phyloP scores from a whole-genome alignment of 2,329 filamentous ascomycete species.

The Xylaria sp. region DNA sequence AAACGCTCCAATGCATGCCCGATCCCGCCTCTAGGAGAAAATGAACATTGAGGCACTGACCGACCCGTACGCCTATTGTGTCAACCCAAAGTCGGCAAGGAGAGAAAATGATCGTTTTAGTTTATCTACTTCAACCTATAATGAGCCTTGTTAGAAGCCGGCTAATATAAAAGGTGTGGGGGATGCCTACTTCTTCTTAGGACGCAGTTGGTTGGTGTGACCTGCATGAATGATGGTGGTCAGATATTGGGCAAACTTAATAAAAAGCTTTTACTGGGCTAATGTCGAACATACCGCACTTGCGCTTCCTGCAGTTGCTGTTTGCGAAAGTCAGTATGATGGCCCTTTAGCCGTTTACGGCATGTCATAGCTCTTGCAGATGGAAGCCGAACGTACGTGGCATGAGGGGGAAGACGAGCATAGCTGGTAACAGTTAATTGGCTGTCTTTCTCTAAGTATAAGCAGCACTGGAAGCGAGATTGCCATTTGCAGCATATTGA shows the following conservation, averaged over 20 bases:
- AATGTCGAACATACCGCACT: background rate
- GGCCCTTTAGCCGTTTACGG: too few relatives aligned
- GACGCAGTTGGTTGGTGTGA: background rate
- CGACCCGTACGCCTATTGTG: background rate
- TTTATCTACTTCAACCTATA: background rate
- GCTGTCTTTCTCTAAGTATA: background rate
- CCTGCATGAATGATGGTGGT: background rate
- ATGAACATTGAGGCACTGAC: background rate
- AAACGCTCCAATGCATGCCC: too few relatives aligned
- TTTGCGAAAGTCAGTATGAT: too few relatives aligned
- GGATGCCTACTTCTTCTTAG: background rate
- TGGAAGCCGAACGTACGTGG: background rate
- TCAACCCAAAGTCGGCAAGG: background rate
- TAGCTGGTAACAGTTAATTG: background rate
- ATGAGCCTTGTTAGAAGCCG: background rate
- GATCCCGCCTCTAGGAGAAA: too few relatives aligned
- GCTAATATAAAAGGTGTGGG: background rate
- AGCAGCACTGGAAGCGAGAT: background rate
- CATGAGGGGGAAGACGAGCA: background rate
- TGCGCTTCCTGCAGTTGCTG: slow-evolving; percentile 1
- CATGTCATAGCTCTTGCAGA: too few relatives aligned
- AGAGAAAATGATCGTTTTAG: background rate
- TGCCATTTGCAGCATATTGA: too few relatives aligned
- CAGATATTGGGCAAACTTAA: background rate
- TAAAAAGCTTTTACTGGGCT: too few relatives aligned